Percentiles rank a stretch among this genome's conserved stretches.
Conservation (phyloP, 108 stramenopile species). For the Schizochytrium sp. region DNA sequence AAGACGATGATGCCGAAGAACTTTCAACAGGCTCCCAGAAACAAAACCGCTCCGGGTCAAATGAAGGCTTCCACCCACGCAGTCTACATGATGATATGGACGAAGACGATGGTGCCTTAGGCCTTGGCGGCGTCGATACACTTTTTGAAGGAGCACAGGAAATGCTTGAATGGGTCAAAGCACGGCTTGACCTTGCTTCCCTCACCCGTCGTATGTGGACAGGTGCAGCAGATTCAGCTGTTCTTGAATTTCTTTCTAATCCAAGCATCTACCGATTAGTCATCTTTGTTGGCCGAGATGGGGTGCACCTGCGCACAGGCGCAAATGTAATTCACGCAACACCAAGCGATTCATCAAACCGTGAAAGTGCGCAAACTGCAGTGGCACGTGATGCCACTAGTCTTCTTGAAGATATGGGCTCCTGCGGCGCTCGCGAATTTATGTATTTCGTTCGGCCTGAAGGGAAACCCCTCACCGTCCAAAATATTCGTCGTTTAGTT, state of each 20-base stretch:
- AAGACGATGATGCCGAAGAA: too few relatives aligned
- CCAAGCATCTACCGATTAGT: conserved; percentile 46
- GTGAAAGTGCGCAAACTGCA: not conserved
- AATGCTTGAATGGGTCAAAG: conserved; percentile 49
- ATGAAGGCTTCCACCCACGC: not conserved
- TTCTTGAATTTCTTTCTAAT: conserved; percentile 50
- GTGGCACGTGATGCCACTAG: not conserved
- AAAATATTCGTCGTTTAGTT: conserved; percentile 61
- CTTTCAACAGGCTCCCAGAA: too few relatives aligned
- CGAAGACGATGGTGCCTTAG: conserved; percentile 6
- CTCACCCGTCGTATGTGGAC: conserved; percentile 24
- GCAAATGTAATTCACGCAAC: not conserved
- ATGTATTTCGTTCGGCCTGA: conserved; percentile 57
- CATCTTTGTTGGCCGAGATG: conserved; percentile 56
- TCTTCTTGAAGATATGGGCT: conserved; percentile 2
- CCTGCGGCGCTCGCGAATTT: conserved; percentile 41
- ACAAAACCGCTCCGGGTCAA: not conserved
- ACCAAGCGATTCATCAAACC: not conserved
- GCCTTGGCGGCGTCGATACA: conserved; percentile 1
- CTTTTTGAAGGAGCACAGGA: conserved; percentile 56
- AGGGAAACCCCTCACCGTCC: conserved; percentile 60
- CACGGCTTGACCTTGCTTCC: not conserved
- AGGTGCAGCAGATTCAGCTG: not conserved
- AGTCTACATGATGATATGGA: not conserved
- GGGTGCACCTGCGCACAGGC: conserved; percentile 39